Evolutionary conservation across 352 stramenopile genomes (phyloP).

Genomic region (Pythium phragmitis): DNA sequence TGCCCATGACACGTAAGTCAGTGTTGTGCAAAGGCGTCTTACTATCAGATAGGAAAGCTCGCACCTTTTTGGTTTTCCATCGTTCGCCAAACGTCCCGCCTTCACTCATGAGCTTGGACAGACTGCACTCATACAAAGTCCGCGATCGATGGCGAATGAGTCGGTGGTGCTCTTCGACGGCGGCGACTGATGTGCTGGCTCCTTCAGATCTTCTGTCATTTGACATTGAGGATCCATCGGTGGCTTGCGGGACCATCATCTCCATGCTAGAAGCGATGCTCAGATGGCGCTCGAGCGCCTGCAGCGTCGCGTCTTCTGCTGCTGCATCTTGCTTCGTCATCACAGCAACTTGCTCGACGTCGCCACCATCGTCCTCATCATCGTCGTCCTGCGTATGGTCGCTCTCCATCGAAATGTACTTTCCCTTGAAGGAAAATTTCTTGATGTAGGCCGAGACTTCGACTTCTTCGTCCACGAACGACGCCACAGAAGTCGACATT

Average conservation of each 20-base stretch:
- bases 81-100: conserved; percentile 89
- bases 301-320: conserved; percentile 16
- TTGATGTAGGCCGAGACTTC: conserved; percentile 50
- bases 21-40: neutral
- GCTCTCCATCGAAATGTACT: conserved; percentile 40
- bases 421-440: conserved; percentile 62
- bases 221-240: neutral
- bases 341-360: conserved; percentile 28
- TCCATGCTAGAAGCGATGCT: conserved; percentile 6
- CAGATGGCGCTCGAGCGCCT: conserved; percentile 24
- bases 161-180: conserved; percentile 26
- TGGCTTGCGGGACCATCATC: neutral
- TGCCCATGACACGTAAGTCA: conserved; percentile 6
- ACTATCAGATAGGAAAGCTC: neutral
- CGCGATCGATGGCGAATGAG: conserved; percentile 62
- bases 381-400: conserved; percentile 36
- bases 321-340: conserved; percentile 13
- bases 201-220: neutral
- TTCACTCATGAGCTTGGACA: conserved; percentile 63
- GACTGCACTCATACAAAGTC: conserved; percentile 61
- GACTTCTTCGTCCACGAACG: conserved; percentile 40
- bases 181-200: neutral
- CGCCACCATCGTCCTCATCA: conserved; percentile 29
- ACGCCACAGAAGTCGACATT: conserved; percentile 26
- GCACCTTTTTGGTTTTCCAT: conserved; percentile 93